phyloP scores from a whole-genome alignment of 2,329 filamentous ascomycete species.

The Pseudogymnoascus sp. region DNA sequence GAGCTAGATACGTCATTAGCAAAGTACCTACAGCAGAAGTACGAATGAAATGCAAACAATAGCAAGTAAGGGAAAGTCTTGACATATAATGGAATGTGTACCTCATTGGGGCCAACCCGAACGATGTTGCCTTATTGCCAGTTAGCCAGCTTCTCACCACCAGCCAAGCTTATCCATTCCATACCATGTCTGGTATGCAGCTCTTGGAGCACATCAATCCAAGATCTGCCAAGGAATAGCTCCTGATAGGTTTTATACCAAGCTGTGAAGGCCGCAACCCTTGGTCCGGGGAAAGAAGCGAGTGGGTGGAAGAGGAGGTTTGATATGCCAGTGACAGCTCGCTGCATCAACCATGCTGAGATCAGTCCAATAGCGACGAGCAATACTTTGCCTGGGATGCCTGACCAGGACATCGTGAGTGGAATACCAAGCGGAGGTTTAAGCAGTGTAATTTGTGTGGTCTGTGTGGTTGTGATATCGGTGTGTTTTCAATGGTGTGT shows the following conservation, averaged over 20 bases:
- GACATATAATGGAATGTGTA: background rate
- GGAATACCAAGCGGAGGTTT: background rate
- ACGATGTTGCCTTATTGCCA: slow-evolving; percentile 21
- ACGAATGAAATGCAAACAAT: background rate
- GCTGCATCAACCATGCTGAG: background rate
- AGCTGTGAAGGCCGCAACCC: too few species aligned
- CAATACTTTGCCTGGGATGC: background rate
- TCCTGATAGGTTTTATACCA: too few species aligned
- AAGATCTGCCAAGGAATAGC: slow-evolving; percentile 16
- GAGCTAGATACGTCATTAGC: slow-evolving; percentile 23
- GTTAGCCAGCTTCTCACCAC: background rate
- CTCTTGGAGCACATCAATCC: slow-evolving; percentile 15
- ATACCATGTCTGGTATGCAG: slow-evolving; percentile 32
- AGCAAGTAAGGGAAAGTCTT: background rate
- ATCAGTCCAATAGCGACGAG: background rate
- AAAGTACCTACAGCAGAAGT: background rate
- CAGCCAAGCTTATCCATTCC: background rate
- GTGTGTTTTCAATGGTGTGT: background rate
- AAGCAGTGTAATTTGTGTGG: background rate
- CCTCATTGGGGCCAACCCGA: slow-evolving; percentile 20
- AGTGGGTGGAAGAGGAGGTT: slow-evolving; percentile 23
- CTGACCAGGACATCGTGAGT: background rate
- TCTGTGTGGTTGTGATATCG: background rate
- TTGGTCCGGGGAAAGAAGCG: too few species aligned
- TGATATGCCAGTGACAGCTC: slow-evolving; percentile 7